Evolutionary conservation across 2,329 filamentous ascomycete genomes (phyloP).

Genomic region (Arachnopeziza araneosa): DNA sequence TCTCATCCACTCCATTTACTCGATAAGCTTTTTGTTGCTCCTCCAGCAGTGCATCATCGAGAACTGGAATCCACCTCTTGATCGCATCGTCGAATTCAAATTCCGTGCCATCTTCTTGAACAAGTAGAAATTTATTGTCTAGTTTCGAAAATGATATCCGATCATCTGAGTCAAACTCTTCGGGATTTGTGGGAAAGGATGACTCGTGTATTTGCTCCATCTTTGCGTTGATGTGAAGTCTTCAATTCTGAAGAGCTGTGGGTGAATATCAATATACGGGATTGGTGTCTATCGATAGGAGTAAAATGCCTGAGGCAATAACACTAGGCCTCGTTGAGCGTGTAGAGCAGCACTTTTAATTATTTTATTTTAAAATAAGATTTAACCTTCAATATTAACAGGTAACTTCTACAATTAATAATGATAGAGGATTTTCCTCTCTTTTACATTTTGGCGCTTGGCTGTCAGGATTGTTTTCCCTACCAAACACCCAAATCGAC

Average conservation of each 20-base stretch:
- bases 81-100: constrained; percentile 72
- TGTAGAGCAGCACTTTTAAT: no score
- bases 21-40: constrained; percentile 58
- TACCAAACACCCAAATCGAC: no score
- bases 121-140: constrained; percentile 76
- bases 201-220: constrained; percentile 1
- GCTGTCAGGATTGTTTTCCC: no score
- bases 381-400: no score
- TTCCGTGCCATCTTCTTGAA: constrained; percentile 78
- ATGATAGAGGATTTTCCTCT: no score
- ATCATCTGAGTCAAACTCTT: constrained; percentile 64
- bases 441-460: no score
- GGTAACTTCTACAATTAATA: no score
- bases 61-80: constrained; percentile 70
- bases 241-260: neutral
- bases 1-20: constrained; percentile 53
- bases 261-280: neutral
- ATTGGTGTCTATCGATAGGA: neutral
- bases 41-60: constrained; percentile 55
- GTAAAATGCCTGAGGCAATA: neutral
- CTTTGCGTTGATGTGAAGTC: neutral
- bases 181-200: constrained; percentile 27
- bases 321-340: no score
- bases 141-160: constrained; percentile 84
- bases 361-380: no score